Base-by-base conservation (phyloP, 495 filamentous ascomycete genomes). In the Penicillium bovifimosum region DNA sequence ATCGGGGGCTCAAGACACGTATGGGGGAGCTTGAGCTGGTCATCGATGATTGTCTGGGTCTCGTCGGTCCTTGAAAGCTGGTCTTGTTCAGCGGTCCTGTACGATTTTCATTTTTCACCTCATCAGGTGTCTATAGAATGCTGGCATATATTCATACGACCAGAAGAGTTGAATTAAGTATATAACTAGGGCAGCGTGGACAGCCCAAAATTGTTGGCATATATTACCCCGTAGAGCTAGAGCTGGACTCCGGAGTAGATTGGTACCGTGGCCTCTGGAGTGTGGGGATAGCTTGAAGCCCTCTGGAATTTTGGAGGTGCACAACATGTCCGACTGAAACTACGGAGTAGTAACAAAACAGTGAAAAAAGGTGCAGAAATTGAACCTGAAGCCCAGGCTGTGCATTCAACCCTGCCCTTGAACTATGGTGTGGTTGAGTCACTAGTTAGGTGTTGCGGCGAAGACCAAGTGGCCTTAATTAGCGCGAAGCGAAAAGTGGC, bases 41-140 rank as follows among this genome's bases (percentile, higher is more conserved):
- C 0, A 80, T 90, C 10, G 86, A 90, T 50, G 84, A 84, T 34
- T 87, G 84, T 26, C 69, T 92, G 60, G 82, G 86, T 61, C 66
- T 84, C 48, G 79, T 89, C 58, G 72, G 69, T 0, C 71, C 71
- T 45, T 73, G 58, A 66, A 42, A 13, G n/a, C 45, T 27, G 26
- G 31, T 48, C 38, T 46, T 39, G 29, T 32, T 28, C 42, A 13
- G 16, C 10, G 9, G 31, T 42, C 47, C 47, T 34, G 26, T 41
- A 18, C 40, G 29, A 49, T 36, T 32, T 26, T 39, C 4, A 24
- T 32, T 26, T 39, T 24, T 2, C 34, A 52, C 45, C 44, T 39
- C 33, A 41, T 45, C 49, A 31, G 56, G 56, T 27, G 57, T 61
- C 55, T 55, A 57, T 44, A 50, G 36, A 48, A 48, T 48, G 34